phyloP scores from a whole-genome alignment of 2,329 filamentous ascomycete species.

The Tolypocladium pustulatum region DNA sequence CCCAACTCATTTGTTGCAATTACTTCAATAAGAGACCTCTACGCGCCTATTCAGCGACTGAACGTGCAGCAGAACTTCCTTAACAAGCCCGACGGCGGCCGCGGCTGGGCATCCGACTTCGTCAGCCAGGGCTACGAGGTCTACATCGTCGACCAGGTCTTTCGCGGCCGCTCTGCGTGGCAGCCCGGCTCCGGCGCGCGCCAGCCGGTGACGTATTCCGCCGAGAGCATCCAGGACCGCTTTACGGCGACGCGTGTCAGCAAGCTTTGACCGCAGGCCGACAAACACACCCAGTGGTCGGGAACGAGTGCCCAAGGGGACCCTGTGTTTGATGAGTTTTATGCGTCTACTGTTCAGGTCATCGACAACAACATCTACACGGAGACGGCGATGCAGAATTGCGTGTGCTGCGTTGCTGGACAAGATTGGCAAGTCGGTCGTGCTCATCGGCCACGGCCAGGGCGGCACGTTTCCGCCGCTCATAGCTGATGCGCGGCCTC shows the following conservation, averaged over 20 bases:
- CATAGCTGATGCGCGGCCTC: conserved; percentile 28
- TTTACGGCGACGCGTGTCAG: conserved; percentile 25
- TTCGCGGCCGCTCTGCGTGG: conserved; percentile 34
- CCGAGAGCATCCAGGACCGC: conserved; percentile 21
- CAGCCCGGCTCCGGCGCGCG: conserved; percentile 10
- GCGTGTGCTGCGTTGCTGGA: conserved; percentile 32
- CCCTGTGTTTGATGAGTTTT: conserved; percentile 29
- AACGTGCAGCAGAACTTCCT: conserved; percentile 24
- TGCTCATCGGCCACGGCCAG: conserved; percentile 34
- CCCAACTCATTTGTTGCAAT: background rate
- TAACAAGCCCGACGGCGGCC: conserved; percentile 19
- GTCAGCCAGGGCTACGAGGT: conserved; percentile 33
- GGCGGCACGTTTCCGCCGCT: conserved; percentile 31
- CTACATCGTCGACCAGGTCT: conserved; percentile 35
- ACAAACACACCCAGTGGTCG: conserved; percentile 32
- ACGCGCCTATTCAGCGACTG: background rate
- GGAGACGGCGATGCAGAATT: conserved; percentile 23
- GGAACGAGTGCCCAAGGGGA: conserved; percentile 27
- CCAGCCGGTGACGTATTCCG: conserved; percentile 15
- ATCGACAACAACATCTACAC: conserved; percentile 20
- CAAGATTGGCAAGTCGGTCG: conserved; percentile 26
- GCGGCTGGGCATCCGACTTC: conserved; percentile 38
- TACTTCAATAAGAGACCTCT: too few species aligned
- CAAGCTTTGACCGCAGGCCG: conserved; percentile 27
- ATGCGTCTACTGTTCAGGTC: conserved; percentile 27